Evolutionary conservation across 257 asterid genomes (phyloP), one percentile per base, ranked within the genome.

Genomic region (Schizonepeta tenuifolia): DNA sequence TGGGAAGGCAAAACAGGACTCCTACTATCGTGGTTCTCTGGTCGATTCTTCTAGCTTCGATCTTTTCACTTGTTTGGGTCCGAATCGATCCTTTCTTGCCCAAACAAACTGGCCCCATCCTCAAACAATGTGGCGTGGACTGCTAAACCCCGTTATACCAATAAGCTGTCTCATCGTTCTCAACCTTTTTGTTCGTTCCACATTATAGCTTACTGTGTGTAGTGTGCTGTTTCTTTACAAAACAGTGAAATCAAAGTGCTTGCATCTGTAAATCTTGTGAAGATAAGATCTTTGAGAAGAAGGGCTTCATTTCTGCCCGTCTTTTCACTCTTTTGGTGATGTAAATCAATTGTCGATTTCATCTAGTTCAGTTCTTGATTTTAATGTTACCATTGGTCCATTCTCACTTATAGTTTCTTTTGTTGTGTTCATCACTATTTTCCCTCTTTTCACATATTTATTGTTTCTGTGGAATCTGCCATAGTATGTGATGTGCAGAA

Each of bases 11-110:
- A 72, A 90, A 90, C 80, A 83, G 95, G 83, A 86, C 96, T 68
- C 97, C 96, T 55, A 90, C 97, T 15, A 90, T 88, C 14, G 95
- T 88, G 69, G 95, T 90, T 72, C 96, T 90, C 53, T 90, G 96
- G 96, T 88, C 97, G 0, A 85, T 88, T 62, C 93, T 88, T 73
- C 81, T 90, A n/a, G 96, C 96, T 41, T 88, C 97, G 15, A 86
- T 90, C 75, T 90, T 90, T 75, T 90, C 96, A 22, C 80, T 88
- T 35, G 90, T 88, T 78, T 90, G 96, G 97, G 96, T 88, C 17
- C 61, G 97, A 62, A 90, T 90, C 15, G 97, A 88, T 76, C 96
- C 96, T 54, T 90, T 88, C 86, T 83, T 88, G 82, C 96, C 96
- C 63, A 88, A 88, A 70, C 95, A 88, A 83, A 88, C 92, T 49